A percentile compares a stretch with the other conserved stretches of the same genome.
phyloP scores from a whole-genome alignment of 129 eudicot genomes.

The Gnaphalium uliginosum region DNA sequence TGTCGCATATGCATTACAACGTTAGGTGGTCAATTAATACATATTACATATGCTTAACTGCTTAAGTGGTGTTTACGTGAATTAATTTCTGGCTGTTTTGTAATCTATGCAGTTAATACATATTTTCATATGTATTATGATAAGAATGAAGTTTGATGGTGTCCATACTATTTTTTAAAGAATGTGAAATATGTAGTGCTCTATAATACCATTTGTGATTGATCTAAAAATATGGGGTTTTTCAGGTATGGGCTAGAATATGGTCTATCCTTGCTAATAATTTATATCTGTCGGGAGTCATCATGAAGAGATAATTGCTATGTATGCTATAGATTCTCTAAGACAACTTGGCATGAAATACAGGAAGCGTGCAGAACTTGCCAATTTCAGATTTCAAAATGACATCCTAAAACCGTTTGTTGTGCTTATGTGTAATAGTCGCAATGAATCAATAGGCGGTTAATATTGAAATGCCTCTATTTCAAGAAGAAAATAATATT shows the following conservation, averaged over 20 bases:
- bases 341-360: slow-evolving; percentile 95
- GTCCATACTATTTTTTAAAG: neutral
- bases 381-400: slow-evolving; percentile 92
- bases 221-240: slow-evolving; percentile 9
- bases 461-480: no score
- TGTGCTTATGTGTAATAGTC: neutral
- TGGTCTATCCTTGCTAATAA: slow-evolving; percentile 65
- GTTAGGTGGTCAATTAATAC: no score
- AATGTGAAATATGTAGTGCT: slow-evolving; percentile 7
- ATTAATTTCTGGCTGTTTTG: no score
- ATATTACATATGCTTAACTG: no score
- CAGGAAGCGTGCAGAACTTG: slow-evolving; percentile 89
- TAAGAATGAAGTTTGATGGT: no score
- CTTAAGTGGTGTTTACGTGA: no score
- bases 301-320: slow-evolving; percentile 90
- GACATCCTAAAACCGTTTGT: slow-evolving; percentile 96
- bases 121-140: no score
- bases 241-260: slow-evolving; percentile 98
- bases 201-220: neutral
- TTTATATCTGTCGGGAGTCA: slow-evolving; percentile 70
- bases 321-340: slow-evolving; percentile 96
- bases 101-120: no score
- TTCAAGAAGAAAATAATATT: no score
- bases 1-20: no score
- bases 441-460: no score